These are phyloP conservation scores for Antitrichia curtipendula DNA, from an alignment of 225 moss, liverwort and hornwort species.

Conservation along the genomic window DNA sequence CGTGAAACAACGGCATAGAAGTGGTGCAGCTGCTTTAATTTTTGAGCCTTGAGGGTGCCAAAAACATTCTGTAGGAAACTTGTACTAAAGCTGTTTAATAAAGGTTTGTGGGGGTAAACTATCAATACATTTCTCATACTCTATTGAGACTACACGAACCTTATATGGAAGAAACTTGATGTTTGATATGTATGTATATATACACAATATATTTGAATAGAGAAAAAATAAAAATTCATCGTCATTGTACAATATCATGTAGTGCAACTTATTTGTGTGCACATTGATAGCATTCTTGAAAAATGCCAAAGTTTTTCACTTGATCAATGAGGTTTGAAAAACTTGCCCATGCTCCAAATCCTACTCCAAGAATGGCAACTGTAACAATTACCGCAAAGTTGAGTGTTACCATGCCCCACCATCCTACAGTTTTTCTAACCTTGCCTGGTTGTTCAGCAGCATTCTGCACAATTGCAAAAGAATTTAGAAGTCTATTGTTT, in stretches of 20 bases:
- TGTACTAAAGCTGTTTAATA: neutral
- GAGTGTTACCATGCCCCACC: slow-evolving; percentile 29
- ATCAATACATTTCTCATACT: neutral
- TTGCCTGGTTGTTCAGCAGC: slow-evolving; percentile 29
- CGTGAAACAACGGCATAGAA: slow-evolving; percentile 49
- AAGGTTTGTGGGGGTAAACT: neutral
- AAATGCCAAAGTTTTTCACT: slow-evolving; percentile 35
- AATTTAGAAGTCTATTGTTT: neutral
- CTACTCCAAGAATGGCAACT: slow-evolving; percentile 28
- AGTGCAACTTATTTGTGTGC: neutral
- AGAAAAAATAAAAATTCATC: neutral
- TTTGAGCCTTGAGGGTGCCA: slow-evolving; percentile 34
- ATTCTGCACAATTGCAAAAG: slow-evolving; percentile 7
- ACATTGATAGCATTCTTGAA: slow-evolving; percentile 46
- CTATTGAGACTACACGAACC: too few species aligned
- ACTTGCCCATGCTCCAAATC: slow-evolving; percentile 39
- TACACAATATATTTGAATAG: neutral
- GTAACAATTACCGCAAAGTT: neutral
- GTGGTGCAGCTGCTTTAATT: slow-evolving; percentile 41
- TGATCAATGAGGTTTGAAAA: slow-evolving; percentile 18
- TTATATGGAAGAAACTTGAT: neutral
- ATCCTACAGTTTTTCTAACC: slow-evolving; percentile 1
- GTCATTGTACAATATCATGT: neutral
- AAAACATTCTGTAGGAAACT: neutral
- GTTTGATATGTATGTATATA: neutral